These are phyloP conservation scores for Penicillium manginii DNA, from an alignment of 495 filamentous ascomycete genomes.

Conservation along the genomic window DNA sequence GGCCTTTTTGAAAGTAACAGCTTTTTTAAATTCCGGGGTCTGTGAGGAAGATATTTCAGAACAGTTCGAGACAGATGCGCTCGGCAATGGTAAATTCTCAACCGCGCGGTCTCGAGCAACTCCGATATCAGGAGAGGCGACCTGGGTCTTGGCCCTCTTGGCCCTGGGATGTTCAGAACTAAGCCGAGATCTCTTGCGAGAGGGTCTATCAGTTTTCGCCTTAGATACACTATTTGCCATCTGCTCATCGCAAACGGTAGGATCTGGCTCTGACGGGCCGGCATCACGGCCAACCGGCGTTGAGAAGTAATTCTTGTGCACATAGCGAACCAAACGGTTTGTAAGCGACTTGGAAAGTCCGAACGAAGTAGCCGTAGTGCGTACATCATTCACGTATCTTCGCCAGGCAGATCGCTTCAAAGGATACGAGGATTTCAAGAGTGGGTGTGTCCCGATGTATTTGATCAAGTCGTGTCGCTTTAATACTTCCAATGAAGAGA, in stretches of 20 bases:
- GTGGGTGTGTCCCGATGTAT: slow-evolving; percentile 26
- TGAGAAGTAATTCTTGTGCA: slow-evolving; percentile 25
- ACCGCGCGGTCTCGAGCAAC: too few relatives aligned
- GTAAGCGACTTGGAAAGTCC: slow-evolving; percentile 19
- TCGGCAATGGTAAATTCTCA: too few relatives aligned
- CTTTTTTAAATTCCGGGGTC: too few relatives aligned
- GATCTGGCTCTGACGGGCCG: not conserved
- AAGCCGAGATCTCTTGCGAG: not conserved
- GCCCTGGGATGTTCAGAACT: not conserved
- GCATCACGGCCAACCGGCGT: not conserved
- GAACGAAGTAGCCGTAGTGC: slow-evolving; percentile 7
- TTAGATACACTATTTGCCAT: too few relatives aligned
- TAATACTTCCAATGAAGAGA: not conserved
- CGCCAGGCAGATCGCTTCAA: slow-evolving; percentile 23
- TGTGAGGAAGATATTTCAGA: too few relatives aligned
- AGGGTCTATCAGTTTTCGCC: too few relatives aligned
- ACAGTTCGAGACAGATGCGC: too few relatives aligned
- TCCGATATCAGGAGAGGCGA: not conserved
- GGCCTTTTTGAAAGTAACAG: too few relatives aligned
- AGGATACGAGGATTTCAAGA: slow-evolving; percentile 25
- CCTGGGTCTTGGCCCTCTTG: not conserved
- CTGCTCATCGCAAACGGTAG: not conserved
- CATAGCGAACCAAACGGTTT: slow-evolving; percentile 21
- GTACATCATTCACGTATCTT: slow-evolving; percentile 26
- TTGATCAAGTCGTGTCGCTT: slow-evolving; percentile 18